phyloP scores from a whole-genome alignment of 2,329 filamentous ascomycete genomes.

The Aspergillus sp. region DNA sequence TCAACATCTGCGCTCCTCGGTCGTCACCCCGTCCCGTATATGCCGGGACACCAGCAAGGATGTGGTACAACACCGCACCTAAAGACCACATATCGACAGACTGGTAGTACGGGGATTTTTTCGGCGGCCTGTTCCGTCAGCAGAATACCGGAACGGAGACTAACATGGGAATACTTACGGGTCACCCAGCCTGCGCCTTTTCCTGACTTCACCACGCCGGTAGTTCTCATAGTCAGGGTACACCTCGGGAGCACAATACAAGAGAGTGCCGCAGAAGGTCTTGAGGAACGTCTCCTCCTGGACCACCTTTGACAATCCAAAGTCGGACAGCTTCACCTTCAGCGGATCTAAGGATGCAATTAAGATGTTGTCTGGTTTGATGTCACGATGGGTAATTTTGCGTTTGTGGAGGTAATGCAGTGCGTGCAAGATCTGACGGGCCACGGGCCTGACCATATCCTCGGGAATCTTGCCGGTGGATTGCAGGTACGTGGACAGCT shows the following conservation, averaged over 20 bases:
- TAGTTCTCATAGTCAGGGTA: slow-evolving; percentile 78
- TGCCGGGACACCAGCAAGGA: slow-evolving; percentile 75
- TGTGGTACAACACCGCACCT: slow-evolving; percentile 85
- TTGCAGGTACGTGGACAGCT: slow-evolving; percentile 72
- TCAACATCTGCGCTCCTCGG: slow-evolving; percentile 73
- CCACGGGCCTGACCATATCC: slow-evolving; percentile 66
- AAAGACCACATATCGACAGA: slow-evolving; percentile 97
- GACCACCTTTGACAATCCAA: slow-evolving; percentile 92
- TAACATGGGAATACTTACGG: slow-evolving; percentile 34
- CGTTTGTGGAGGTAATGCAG: slow-evolving; percentile 81
- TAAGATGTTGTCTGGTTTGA: slow-evolving; percentile 97
- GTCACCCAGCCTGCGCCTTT: slow-evolving; percentile 57
- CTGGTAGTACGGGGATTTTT: slow-evolving; percentile 73
- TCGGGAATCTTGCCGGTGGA: slow-evolving; percentile 66
- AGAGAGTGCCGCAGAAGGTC: slow-evolving; percentile 91
- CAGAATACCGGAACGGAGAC: neutral
- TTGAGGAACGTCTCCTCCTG: slow-evolving; percentile 89
- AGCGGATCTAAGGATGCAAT: slow-evolving; percentile 72
- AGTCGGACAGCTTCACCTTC: slow-evolving; percentile 88
- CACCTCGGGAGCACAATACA: slow-evolving; percentile 96
- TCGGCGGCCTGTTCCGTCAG: slow-evolving; percentile 39
- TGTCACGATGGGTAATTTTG: slow-evolving; percentile 95
- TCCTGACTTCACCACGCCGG: slow-evolving; percentile 59
- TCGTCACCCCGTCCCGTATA: slow-evolving; percentile 76
- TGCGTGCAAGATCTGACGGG: slow-evolving; percentile 69